Evolutionary conservation across 164 flowering plant genomes (phyloP), one percentile per base, ranked within the genome.

Genomic region (Piper longum): DNA sequence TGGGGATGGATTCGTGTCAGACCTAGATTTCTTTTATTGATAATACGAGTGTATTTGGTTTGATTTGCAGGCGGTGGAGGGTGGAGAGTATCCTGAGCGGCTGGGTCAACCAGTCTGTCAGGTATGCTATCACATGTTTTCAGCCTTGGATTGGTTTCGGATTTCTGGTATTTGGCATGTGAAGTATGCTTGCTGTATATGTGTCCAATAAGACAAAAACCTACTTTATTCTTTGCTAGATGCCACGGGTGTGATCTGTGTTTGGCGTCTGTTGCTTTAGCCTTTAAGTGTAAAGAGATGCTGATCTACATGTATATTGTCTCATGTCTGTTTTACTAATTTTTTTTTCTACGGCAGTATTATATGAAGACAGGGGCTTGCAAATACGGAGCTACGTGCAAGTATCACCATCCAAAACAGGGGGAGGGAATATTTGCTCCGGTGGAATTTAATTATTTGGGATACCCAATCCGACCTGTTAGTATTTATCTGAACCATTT

Each of bases 401-500:
- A 82, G 71, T 89, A 71, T 68, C 78, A 85, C 71, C 97, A 89
- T 62, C 91, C 95, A 16, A 89, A 74, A 64, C 86, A 83, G 64
- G 83, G 81, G 76, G 68, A 76, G 61, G 87, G 84, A 73, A 62
- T 86, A 62, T 65, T 78, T 59, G 67, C 79, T 60, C 76, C 80
- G 61, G 43, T 71, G 48, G 72, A 79, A 45, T 75, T 95, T 41
- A 95, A 89, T 71, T 75, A 78, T 72, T 67, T 69, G 63, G 96
- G 99, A 74, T 95, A 82, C 71, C 99, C 99, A 39, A 71, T 88
- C 57, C 87, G 96, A 13, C 93, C 78, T 88, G 99, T 90, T 62
- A 62, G 88, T 74, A 61, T 51, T 63, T 59, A 56, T 73, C 51
- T 41, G 36, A 26, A 45, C 14, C 12, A 5, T 9, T 48, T 2